Percentiles rank a stretch among this genome's conserved stretches.
Evolutionary conservation across 805 yeast species (phyloP).

Genomic region (Candida easanensis): DNA sequence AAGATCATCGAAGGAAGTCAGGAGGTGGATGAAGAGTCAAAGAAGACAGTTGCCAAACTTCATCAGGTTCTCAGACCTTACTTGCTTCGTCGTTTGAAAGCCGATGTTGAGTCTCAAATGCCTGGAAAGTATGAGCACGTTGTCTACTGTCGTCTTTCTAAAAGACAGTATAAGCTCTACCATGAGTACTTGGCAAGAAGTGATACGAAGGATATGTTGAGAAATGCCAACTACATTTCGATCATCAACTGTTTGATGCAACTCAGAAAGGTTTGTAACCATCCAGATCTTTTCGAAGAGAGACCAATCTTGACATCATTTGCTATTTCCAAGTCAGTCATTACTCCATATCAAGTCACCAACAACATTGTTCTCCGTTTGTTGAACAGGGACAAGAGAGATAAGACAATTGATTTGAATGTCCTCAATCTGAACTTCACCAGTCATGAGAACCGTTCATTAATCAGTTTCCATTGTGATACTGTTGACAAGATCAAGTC

Average conservation of each 20-base stretch:
- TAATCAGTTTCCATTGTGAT: constrained; percentile 46
- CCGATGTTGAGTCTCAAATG: constrained; percentile 98
- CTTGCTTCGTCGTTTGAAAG: constrained; percentile 83
- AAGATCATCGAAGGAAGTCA: constrained; percentile 71
- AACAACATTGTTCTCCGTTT: constrained; percentile 39
- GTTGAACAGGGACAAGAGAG: constrained; percentile 28
- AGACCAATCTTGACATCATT: constrained; percentile 92
- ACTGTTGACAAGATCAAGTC: constrained; percentile 47
- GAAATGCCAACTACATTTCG: constrained; percentile 90
- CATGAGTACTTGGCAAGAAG: constrained; percentile 98
- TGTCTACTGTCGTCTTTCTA: constrained; percentile 85
- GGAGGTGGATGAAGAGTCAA: constrained; percentile 70
- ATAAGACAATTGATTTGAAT: constrained; percentile 42
- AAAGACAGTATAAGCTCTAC: constrained; percentile 85
- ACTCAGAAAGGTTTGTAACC: constrained; percentile 92
- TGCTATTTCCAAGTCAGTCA: constrained; percentile 65
- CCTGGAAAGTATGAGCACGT: constrained; percentile 97
- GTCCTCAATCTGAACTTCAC: constrained; percentile 62
- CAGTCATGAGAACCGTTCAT: constrained; percentile 31
- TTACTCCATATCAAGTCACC: constrained; percentile 42
- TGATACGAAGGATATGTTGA: constrained; percentile 88
- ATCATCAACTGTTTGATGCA: constrained; percentile 98
- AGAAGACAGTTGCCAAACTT: constrained; percentile 77
- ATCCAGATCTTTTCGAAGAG: constrained; percentile 94
- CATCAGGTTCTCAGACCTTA: constrained; percentile 96